Conservation (phyloP, 2,329 filamentous ascomycete species). For the Macrophomina tecta region DNA sequence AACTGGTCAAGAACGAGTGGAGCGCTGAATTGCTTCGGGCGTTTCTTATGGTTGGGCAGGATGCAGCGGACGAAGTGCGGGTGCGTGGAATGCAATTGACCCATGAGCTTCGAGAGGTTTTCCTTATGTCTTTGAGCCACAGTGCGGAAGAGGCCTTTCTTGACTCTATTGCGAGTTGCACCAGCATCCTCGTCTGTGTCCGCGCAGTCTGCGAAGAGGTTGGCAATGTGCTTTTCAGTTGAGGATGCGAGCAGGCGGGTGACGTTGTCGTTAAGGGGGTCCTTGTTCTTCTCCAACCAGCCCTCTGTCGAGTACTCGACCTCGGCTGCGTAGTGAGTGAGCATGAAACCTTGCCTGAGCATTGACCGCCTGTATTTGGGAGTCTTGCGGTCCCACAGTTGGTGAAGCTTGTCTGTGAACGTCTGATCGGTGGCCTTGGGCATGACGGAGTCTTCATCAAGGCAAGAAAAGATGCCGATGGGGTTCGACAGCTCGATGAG, state of each 20-base stretch:
- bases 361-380: constrained; percentile 89
- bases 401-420: constrained; percentile 97
- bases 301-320: constrained; percentile 95
- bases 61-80: constrained; percentile 99
- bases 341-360: constrained; percentile 87
- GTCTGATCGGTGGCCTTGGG: constrained; percentile 96
- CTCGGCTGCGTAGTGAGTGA: constrained; percentile 97
- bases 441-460: constrained; percentile 99
- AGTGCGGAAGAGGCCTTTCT: constrained; percentile 95
- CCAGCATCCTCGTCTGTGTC: constrained; percentile 77
- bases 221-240: constrained; percentile 79
- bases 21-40: constrained; percentile 88
- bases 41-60: constrained; percentile 96
- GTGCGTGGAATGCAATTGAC: constrained; percentile 91
- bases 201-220: constrained; percentile 85
- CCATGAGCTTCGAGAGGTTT: constrained; percentile 95
- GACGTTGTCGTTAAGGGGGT: constrained; percentile 95
- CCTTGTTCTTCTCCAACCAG: constrained; percentile 99
- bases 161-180: constrained; percentile 78
- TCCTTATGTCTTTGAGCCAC: constrained; percentile 98
- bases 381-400: constrained; percentile 94
- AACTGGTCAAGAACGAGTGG: constrained; percentile 95
- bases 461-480: constrained; percentile 97
- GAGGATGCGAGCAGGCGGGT: constrained; percentile 86
- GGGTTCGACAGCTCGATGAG: constrained; percentile 95